These are phyloP conservation scores for Lumnitzera littorea DNA, from an alignment of 345 rosid species.

Conservation along the genomic window DNA sequence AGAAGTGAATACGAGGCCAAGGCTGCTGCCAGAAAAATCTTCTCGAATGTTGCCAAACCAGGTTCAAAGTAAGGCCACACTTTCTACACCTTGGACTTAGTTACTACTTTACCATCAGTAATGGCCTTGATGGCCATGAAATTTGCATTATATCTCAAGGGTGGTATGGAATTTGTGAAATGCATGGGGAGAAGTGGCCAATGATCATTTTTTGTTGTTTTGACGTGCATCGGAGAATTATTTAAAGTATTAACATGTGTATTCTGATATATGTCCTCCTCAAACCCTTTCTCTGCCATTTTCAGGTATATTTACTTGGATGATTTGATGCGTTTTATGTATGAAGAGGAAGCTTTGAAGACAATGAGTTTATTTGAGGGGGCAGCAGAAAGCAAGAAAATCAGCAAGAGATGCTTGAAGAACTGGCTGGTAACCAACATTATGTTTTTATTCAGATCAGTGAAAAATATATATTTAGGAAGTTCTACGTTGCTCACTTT, in stretches of 20 bases:
- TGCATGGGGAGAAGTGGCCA: too few species aligned
- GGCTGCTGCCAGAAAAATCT: conserved; percentile 76
- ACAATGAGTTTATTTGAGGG: conserved; percentile 46
- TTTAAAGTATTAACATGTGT: too few species aligned
- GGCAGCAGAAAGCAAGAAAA: conserved; percentile 46
- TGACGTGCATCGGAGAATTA: too few species aligned
- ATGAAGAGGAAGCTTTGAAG: conserved; percentile 61
- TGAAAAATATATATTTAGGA: not conserved
- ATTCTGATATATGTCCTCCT: too few species aligned
- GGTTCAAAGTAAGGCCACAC: conserved; percentile 44
- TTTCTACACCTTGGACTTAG: not conserved
- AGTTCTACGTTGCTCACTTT: not conserved
- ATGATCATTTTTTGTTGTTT: too few species aligned
- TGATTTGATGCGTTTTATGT: conserved; percentile 64
- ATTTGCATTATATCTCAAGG: too few species aligned
- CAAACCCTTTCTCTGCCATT: not conserved
- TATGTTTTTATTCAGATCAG: not conserved
- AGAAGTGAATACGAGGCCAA: conserved; percentile 72
- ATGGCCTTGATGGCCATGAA: too few species aligned
- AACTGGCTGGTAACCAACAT: conserved; percentile 62
- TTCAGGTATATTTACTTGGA: conserved; percentile 57
- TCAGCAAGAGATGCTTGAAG: conserved; percentile 65
- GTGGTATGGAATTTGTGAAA: too few species aligned
- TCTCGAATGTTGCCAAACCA: conserved; percentile 58
- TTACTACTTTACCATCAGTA: not conserved